Evolutionary conservation across 257 asterid genomes (phyloP), one percentile per base, ranked within the genome.

Genomic region (Nicotiana noctiflora): DNA sequence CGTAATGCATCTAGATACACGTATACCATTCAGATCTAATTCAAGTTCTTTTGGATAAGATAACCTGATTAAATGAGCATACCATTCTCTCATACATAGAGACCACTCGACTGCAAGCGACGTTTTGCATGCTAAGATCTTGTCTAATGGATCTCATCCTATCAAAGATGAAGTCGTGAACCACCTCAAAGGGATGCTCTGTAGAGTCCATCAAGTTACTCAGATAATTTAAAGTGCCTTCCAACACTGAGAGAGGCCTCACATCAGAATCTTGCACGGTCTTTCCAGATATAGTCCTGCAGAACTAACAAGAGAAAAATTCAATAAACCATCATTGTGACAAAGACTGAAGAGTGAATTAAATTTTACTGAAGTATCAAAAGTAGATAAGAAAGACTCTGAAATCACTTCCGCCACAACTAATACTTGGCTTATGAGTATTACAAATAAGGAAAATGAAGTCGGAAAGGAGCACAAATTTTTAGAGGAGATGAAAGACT

Each of bases 1-100:
- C 9, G 4, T 67, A 67, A 72, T 25, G 19, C 44, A 72, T 46
- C 44, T 49, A 14, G 21, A 49, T 14, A 49, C 2, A 72, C 51
- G n/a, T 49, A 7, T 49, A 49, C 11, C 13, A 3, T 49, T 72
- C 15, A 21, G 40, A 8, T 72, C 60, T 72, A 23, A 46, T 12
- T 72, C 60, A 72, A 21, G 8, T 46, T 72, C 37, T 21, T 70
- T 27, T 27, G 31, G 21, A 59, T 32, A 34, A 61, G 76, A 83
- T 55, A 67, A 19, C 55, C n/a, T 75, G 19, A 21, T 68, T 57
- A 32, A 72, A 72, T 67, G 55, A 53, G 79, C 97, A 67, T 93
- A 95, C 99, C 97, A 95, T 92, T 86, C 95, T 92, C 88, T 95
- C 98, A 56, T 92, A 95, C 93, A 95, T 91, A 67, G 82, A 80